Evolutionary conservation across 1,139 yeast species (phyloP).

Genomic region (Yamadazyma buinensis): DNA sequence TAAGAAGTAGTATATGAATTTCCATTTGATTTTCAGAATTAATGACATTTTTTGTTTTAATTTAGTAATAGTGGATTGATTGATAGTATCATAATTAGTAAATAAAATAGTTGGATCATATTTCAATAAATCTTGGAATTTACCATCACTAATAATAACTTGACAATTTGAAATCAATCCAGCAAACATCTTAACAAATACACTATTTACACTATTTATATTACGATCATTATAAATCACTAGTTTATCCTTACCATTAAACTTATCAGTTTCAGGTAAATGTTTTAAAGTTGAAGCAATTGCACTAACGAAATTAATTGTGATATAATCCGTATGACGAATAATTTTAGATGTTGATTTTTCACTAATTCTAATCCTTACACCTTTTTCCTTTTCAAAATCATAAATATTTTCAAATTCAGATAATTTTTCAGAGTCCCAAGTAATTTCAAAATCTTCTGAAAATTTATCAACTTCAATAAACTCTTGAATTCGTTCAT

Average conservation of each 20-base stretch:
- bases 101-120: slow-evolving; percentile 24
- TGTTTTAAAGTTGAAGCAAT: slow-evolving; percentile 61
- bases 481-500: slow-evolving; percentile 6
- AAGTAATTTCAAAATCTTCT: no score
- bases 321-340: slow-evolving; percentile 44
- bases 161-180: slow-evolving; percentile 25
- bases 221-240: slow-evolving; percentile 26
- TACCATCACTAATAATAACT: slow-evolving; percentile 14
- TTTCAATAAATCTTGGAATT: slow-evolving; percentile 11
- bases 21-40: neutral
- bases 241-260: slow-evolving; percentile 39
- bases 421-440: no score
- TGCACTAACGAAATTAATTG: slow-evolving; percentile 59
- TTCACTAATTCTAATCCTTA: slow-evolving; percentile 26
- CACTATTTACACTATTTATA: slow-evolving; percentile 22
- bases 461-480: slow-evolving; percentile 2
- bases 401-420: slow-evolving; percentile 27
- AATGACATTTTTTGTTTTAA: no score
- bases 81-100: slow-evolving; percentile 12
- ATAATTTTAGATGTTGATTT: slow-evolving; percentile 19
- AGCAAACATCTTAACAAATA: slow-evolving; percentile 27
- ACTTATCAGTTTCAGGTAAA: slow-evolving; percentile 45
- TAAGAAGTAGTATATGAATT: slow-evolving; percentile 22
- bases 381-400: slow-evolving; percentile 36
- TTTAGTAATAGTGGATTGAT: no score